Evolutionary conservation across 176 grass and related monocot species (phyloP).

Genomic region (maize (Zea mays)): Zm-B73-REFERENCE-NAM-5.0 NC_050098.1:176429501-176430000

Average conservation of each 20-base stretch:
- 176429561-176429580: conserved; percentile 34
- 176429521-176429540: conserved; percentile 53
- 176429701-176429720: conserved; percentile 60
- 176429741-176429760: conserved; percentile 50
- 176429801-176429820: conserved; percentile 65
- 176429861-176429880: conserved; percentile 42
- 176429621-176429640: conserved; percentile 62
- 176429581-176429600: conserved; percentile 45
- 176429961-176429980: conserved; percentile 53
- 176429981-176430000: conserved; percentile 45
- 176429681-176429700: conserved; percentile 59
- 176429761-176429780: conserved; percentile 43
- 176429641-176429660: conserved; percentile 40
- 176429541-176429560: conserved; percentile 51
- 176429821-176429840: conserved; percentile 57
- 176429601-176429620: conserved; percentile 43
- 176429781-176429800: conserved; percentile 45
- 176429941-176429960: conserved; percentile 57
- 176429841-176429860: conserved; percentile 54
- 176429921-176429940: conserved; percentile 58
- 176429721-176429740: conserved; percentile 69
- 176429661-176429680: conserved; percentile 55
- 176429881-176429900: conserved; percentile 42
- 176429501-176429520: conserved; percentile 27
- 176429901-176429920: conserved; percentile 67